Conservation (phyloP, 2,329 filamentous ascomycete species). For the Fusarium sp. region DNA sequence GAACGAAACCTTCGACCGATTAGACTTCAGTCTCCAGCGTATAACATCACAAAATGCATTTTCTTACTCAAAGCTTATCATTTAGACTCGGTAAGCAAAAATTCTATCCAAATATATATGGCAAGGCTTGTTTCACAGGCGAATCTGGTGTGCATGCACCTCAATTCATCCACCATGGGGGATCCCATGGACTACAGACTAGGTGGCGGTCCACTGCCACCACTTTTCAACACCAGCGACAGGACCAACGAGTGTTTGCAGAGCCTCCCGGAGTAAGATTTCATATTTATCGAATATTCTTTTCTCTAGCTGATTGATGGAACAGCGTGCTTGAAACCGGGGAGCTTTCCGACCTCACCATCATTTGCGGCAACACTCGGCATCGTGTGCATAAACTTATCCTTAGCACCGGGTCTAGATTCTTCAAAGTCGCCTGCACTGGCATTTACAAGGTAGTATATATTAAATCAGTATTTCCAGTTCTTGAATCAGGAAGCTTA, state of each 20-base stretch:
- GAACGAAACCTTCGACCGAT: neutral
- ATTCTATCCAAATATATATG: rapidly evolving
- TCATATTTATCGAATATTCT: neutral
- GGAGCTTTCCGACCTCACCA: neutral
- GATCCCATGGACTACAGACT: neutral
- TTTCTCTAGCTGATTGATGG: too few relatives aligned
- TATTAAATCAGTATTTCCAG: too few relatives aligned
- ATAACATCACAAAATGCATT: rapidly evolving
- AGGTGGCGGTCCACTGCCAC: rapidly evolving
- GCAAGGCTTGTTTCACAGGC: rapidly evolving
- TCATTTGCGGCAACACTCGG: neutral
- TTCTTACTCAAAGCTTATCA: neutral
- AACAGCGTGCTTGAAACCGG: neutral
- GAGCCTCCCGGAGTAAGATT: neutral
- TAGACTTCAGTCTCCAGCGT: neutral
- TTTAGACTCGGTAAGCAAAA: rapidly evolving
- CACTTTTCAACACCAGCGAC: neutral
- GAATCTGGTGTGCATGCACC: neutral
- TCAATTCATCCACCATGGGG: neutral
- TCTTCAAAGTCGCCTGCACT: neutral
- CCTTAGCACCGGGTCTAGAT: neutral
- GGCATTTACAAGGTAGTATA: neutral
- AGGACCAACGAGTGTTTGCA: neutral
- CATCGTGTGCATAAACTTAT: slow-evolving; percentile 3
- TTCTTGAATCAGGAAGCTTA: neutral